These are phyloP conservation scores for Pichia kudriavzevii DNA, from an alignment of 1,139 yeast species.

Conservation along the genomic window DNA sequence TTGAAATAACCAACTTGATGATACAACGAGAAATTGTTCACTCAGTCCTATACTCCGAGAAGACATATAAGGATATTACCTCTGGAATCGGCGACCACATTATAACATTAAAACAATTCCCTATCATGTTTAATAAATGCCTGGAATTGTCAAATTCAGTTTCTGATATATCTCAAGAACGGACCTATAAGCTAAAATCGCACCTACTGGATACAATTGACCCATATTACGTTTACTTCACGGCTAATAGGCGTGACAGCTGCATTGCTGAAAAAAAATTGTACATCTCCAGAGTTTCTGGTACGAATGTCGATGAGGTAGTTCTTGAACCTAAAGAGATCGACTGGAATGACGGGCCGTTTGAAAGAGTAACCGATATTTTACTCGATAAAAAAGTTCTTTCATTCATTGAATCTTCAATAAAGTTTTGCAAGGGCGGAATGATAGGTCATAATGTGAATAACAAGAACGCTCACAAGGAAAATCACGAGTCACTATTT, in stretches of 20 bases:
- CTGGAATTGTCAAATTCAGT: slow-evolving; percentile 25
- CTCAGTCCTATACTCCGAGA: slow-evolving; percentile 64
- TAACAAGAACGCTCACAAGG: slow-evolving; percentile 1
- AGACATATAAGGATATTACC: slow-evolving; percentile 65
- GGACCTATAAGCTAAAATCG: slow-evolving; percentile 31
- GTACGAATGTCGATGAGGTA: slow-evolving; percentile 34
- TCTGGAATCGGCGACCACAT: slow-evolving; percentile 70
- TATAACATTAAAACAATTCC: slow-evolving; percentile 65
- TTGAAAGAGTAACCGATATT: slow-evolving; percentile 36
- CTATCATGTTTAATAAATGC: slow-evolving; percentile 38
- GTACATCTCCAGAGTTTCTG: slow-evolving; percentile 31
- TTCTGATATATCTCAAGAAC: slow-evolving; percentile 26
- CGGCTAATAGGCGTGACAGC: slow-evolving; percentile 73
- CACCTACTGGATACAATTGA: slow-evolving; percentile 25
- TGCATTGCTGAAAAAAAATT: slow-evolving; percentile 47
- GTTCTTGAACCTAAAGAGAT: slow-evolving; percentile 43
- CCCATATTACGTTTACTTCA: slow-evolving; percentile 64
- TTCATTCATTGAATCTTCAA: slow-evolving; percentile 42
- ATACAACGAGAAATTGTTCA: slow-evolving; percentile 71
- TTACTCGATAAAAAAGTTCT: slow-evolving; percentile 47
- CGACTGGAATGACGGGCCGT: slow-evolving; percentile 30
- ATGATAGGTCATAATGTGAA: slow-evolving; percentile 15
- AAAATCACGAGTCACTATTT: slow-evolving; percentile 43
- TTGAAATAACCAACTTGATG: slow-evolving; percentile 44
- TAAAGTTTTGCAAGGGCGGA: slow-evolving; percentile 32